A percentile compares a stretch with the other conserved stretches of the same genome.
phyloP scores from a whole-genome alignment of 495 filamentous ascomycete genomes.

The Aspergillus avenaceus region DNA sequence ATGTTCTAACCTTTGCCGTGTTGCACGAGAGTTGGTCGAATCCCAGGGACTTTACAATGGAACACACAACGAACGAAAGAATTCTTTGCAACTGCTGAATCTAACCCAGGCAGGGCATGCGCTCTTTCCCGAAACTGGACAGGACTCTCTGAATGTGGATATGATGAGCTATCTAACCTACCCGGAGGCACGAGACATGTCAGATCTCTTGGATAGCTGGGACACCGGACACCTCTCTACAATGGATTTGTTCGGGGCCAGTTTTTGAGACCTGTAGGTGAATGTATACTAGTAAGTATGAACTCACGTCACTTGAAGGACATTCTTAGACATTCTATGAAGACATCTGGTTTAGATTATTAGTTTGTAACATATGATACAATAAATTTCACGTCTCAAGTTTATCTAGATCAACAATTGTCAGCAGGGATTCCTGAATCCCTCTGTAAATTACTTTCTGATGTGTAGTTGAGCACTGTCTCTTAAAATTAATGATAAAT shows the following conservation, averaged over 20 bases:
- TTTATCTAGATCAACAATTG: too few species aligned
- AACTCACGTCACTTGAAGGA: too few species aligned
- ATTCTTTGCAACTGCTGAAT: background rate
- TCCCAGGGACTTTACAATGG: background rate
- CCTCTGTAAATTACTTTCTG: too few species aligned
- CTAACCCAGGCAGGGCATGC: background rate
- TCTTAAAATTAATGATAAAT: too few species aligned
- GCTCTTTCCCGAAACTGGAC: background rate
- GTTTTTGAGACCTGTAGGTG: too few species aligned
- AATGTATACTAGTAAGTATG: too few species aligned
- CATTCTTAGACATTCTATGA: too few species aligned
- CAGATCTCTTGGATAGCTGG: background rate
- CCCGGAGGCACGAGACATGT: background rate
- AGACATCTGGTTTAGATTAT: too few species aligned
- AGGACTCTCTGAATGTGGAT: background rate
- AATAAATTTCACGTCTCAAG: too few species aligned
- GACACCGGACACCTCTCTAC: background rate
- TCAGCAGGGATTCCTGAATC: too few species aligned
- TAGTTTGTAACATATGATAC: too few species aligned
- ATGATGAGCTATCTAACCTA: background rate
- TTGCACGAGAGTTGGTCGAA: background rate
- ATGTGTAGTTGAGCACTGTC: too few species aligned
- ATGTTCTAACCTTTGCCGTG: background rate
- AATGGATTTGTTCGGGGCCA: background rate
- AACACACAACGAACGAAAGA: background rate